phyloP scores from a whole-genome alignment of 2,329 filamentous ascomycete genomes.

The Furcasterigmium furcatum region DNA sequence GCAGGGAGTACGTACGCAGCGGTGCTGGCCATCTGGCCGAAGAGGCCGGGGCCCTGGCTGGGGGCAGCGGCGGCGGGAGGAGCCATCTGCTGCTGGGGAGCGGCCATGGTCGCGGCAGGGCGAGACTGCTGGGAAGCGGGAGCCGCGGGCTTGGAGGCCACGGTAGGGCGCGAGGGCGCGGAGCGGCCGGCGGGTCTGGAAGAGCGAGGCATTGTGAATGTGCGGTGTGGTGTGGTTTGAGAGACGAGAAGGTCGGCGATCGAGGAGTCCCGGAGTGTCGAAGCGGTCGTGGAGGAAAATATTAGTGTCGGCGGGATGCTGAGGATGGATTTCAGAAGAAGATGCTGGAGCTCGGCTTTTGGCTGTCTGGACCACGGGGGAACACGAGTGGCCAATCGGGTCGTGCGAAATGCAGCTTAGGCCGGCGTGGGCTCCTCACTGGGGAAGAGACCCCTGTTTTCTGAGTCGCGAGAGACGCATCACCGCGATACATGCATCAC shows the following conservation, averaged over 20 bases:
- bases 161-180: slow-evolving; percentile 62
- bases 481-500: too few relatives aligned
- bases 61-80: slow-evolving; percentile 36
- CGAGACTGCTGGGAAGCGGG: slow-evolving; percentile 61
- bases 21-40: slow-evolving; percentile 96
- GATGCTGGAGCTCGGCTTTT: slow-evolving; percentile 10
- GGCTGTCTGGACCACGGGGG: slow-evolving; percentile 16
- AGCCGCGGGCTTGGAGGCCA: slow-evolving; percentile 46
- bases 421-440: slow-evolving; percentile 14
- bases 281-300: slow-evolving; percentile 7
- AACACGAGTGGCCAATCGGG: slow-evolving; percentile 21
- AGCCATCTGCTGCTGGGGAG: slow-evolving; percentile 38
- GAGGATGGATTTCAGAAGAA: slow-evolving; percentile 12
- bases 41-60: slow-evolving; percentile 75
- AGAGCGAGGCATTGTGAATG: slow-evolving; percentile 67
- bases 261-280: slow-evolving; percentile 10
- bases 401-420: slow-evolving; percentile 17
- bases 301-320: background rate
- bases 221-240: slow-evolving; percentile 10
- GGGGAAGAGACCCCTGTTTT: slow-evolving; percentile 1
- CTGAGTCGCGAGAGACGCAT: background rate
- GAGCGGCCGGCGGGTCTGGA: slow-evolving; percentile 56
- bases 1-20: slow-evolving; percentile 72
- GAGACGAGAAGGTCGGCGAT: slow-evolving; percentile 6
- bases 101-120: slow-evolving; percentile 66